These are phyloP conservation scores for Phytophthora palmivora DNA, from an alignment of 352 stramenopile species.

Conservation along the genomic window DNA sequence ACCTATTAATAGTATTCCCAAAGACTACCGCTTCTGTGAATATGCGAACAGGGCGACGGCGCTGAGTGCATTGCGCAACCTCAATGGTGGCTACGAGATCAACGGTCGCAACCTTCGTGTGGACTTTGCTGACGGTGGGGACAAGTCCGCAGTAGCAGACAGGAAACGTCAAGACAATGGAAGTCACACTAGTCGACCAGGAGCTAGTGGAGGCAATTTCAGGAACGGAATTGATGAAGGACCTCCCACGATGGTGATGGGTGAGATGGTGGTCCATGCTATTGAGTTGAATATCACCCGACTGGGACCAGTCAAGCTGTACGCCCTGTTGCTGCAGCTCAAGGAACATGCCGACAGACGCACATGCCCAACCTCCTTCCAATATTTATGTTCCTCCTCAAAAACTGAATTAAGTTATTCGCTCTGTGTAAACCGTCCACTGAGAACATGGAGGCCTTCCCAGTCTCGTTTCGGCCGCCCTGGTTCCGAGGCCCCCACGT, in stretches of 20 bases:
- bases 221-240: constrained; percentile 34
- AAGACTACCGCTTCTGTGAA: constrained; percentile 89
- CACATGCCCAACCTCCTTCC: too few relatives aligned
- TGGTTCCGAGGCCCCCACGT: constrained; percentile 4
- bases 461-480: neutral
- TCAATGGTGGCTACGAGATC: constrained; percentile 87
- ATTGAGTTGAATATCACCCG: constrained; percentile 80
- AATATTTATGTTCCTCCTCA: too few relatives aligned
- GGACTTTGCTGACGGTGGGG: constrained; percentile 82
- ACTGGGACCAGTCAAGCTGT: constrained; percentile 79
- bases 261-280: constrained; percentile 79
- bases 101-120: constrained; percentile 86
- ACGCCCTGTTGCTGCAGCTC: constrained; percentile 82
- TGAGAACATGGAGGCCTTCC: neutral
- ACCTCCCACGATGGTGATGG: constrained; percentile 53
- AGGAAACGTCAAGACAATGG: constrained; percentile 39
- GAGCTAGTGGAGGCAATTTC: constrained; percentile 34
- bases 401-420: too few relatives aligned
- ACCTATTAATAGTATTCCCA: too few relatives aligned
- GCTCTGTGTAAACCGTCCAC: too few relatives aligned
- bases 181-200: constrained; percentile 24
- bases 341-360: constrained; percentile 88
- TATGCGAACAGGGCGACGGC: constrained; percentile 86
- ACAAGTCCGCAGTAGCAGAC: constrained; percentile 52
- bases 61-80: constrained; percentile 85